Percentiles rank a stretch among this genome's conserved stretches.
phyloP scores from a whole-genome alignment of 2,329 filamentous ascomycete genomes.

The Epicoccum sorghinum region DNA sequence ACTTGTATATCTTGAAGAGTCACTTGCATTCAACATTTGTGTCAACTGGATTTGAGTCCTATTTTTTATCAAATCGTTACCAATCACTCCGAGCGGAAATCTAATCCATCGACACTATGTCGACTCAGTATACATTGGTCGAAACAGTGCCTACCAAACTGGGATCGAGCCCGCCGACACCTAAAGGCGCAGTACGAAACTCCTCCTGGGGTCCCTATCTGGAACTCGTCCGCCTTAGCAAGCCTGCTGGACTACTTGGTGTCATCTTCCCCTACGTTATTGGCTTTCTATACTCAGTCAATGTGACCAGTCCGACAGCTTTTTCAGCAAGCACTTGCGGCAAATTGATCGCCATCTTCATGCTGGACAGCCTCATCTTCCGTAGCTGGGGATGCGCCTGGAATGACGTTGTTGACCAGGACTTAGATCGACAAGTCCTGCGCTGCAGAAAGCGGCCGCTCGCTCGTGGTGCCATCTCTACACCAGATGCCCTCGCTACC shows the following conservation, averaged over 20 bases:
- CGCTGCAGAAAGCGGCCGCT: constrained; percentile 19
- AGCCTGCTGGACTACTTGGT: constrained; percentile 53
- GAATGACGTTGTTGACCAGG: constrained; percentile 63
- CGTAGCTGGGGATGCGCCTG: constrained; percentile 53
- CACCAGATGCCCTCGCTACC: constrained; percentile 24
- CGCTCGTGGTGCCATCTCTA: constrained; percentile 58
- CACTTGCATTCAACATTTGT: no score
- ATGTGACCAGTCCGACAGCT: no score
- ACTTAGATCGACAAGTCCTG: constrained; percentile 57
- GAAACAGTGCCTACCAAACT: no score
- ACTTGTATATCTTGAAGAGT: no score
- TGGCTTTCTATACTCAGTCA: constrained; percentile 44
- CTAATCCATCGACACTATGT: no score
- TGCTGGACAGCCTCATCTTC: constrained; percentile 45
- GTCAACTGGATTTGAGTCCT: no score
- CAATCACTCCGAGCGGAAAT: no score
- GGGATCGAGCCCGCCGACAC: no score
- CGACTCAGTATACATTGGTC: no score
- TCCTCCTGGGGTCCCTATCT: background rate
- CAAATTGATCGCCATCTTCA: constrained; percentile 45
- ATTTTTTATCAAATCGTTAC: no score
- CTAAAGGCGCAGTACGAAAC: no score
- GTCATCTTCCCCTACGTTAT: constrained; percentile 52
- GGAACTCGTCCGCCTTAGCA: constrained; percentile 56
- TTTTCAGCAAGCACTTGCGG: background rate